Percentiles rank a stretch among this genome's conserved stretches.
Evolutionary conservation across 495 filamentous ascomycete genomes (phyloP).

Genomic region (Pyrenula massariospora): DNA sequence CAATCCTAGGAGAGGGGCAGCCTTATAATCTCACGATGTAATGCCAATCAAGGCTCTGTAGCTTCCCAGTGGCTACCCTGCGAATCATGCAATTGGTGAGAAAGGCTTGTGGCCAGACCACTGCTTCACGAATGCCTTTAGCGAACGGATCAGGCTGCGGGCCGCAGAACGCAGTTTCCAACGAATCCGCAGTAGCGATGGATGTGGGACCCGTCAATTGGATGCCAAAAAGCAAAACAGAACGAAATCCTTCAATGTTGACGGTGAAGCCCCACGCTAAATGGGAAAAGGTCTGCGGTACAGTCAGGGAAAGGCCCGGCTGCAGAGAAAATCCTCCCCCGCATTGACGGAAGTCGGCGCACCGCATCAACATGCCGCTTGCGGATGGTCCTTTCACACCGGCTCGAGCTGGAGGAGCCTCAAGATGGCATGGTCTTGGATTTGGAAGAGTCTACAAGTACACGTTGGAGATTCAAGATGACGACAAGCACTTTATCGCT

Average conservation of each 20-base stretch:
- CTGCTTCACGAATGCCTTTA: not conserved
- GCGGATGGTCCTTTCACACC: no score
- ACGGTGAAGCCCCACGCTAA: not conserved
- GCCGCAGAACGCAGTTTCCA: not conserved
- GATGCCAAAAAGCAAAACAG: not conserved
- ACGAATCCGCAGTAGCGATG: not conserved
- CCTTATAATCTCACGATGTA: not conserved
- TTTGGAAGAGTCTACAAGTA: no score
- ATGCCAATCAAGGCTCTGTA: not conserved
- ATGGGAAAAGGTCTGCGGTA: not conserved
- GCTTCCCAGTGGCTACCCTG: not conserved
- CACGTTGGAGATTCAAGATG: no score
- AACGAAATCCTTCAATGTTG: not conserved
- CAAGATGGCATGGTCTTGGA: no score
- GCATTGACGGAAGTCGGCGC: no score
- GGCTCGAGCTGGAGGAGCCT: no score
- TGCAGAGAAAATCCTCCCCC: no score
- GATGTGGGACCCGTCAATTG: not conserved
- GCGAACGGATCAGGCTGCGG: not conserved
- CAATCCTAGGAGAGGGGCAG: not conserved
- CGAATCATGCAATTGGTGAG: not conserved
- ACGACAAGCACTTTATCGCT: no score
- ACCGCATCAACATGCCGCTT: no score
- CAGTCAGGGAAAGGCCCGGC: no score
- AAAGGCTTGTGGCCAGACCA: not conserved